Percentiles rank a stretch among this genome's conserved stretches.
Conservation (phyloP, 1,284 basidiomycete genomes). For the Cryptococcus sp. region DNA sequence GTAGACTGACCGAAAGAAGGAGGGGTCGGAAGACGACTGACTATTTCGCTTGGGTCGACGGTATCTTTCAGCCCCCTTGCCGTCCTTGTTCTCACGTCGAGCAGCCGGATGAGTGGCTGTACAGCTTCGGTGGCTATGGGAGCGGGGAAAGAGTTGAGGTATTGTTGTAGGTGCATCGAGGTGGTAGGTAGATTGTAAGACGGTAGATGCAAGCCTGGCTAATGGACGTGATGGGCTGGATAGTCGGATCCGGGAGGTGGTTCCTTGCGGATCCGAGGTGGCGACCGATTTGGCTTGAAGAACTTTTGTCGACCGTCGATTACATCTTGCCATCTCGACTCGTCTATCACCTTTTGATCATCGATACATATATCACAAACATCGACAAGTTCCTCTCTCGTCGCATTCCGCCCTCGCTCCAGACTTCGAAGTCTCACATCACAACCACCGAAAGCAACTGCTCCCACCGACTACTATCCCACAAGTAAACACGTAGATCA, state of each 20-base stretch:
- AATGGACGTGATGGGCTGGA: no score
- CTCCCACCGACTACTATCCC: no score
- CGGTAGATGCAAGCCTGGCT: no score
- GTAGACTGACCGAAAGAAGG: neutral
- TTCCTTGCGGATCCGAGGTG: conserved; percentile 3
- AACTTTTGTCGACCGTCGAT: neutral
- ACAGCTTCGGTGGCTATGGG: conserved; percentile 32
- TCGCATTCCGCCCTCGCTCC: no score
- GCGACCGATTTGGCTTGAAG: neutral
- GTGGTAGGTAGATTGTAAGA: no score
- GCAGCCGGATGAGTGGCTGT: conserved; percentile 23
- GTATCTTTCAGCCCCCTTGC: conserved; percentile 36
- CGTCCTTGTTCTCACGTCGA: conserved; percentile 31
- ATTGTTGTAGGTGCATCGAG: conserved; percentile 42
- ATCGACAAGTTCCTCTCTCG: no score
- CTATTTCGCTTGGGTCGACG: conserved; percentile 37
- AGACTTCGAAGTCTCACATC: no score
- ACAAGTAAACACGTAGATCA: no score
- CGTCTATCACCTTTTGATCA: no score
- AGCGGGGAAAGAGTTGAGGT: conserved; percentile 30
- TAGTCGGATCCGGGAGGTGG: no score
- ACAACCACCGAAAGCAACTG: neutral
- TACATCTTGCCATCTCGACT: neutral
- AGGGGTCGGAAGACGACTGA: neutral
- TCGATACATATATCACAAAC: neutral